Conservation (phyloP, 345 rosid genomes). For the Arabidopsis thaliana region TAIR10.1 NC_003076.8:23217501-23218000, state of each 20-base stretch:
- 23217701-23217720: slow-evolving; percentile 17
- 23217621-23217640: neutral
- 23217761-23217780: slow-evolving; percentile 13
- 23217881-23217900: slow-evolving; percentile 15
- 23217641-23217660: neutral
- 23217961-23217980: slow-evolving; percentile 4
- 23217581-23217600: slow-evolving; percentile 43
- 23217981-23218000: slow-evolving; percentile 39
- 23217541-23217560: slow-evolving; percentile 67
- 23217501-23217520: slow-evolving; percentile 99
- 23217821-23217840: slow-evolving; percentile 10
- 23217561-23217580: slow-evolving; percentile 30
- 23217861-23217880: slow-evolving; percentile 5
- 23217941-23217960: slow-evolving; percentile 20
- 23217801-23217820: neutral
- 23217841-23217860: neutral
- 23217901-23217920: slow-evolving; percentile 40
- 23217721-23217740: slow-evolving; percentile 34
- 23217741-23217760: slow-evolving; percentile 32
- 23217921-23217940: slow-evolving; percentile 47
- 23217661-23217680: slow-evolving; percentile 3
- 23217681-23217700: neutral
- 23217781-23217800: slow-evolving; percentile 40
- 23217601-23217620: slow-evolving; percentile 35
- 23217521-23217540: slow-evolving; percentile 84